A percentile compares a stretch with the other conserved stretches of the same genome.
Conservation (phyloP, 768 basidiomycete species). For the Pleurotus citrinopileatus region DNA sequence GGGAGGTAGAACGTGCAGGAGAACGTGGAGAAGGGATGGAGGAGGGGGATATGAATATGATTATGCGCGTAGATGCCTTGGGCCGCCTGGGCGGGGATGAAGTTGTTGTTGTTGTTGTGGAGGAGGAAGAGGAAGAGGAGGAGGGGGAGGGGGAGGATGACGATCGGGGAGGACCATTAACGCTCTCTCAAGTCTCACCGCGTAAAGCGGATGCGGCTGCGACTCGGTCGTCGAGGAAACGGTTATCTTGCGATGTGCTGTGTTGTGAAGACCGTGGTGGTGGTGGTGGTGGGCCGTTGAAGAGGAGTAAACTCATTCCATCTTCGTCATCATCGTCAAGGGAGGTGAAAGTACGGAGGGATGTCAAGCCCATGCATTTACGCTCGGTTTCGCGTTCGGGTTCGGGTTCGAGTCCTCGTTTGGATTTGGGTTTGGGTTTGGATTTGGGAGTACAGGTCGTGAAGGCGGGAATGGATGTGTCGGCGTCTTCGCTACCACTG, state of each 20-base stretch:
- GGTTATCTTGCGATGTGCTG: neutral
- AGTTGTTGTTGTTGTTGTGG: conserved; percentile 11
- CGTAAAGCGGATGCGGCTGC: conserved; percentile 17
- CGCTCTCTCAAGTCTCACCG: conserved; percentile 53
- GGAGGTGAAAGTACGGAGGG: no score
- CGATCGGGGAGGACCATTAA: conserved; percentile 26
- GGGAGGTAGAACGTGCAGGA: neutral
- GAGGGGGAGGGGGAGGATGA: conserved; percentile 8
- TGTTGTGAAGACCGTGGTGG: neutral
- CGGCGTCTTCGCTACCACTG: no score
- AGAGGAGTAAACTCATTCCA: no score
- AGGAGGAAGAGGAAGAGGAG: conserved; percentile 8
- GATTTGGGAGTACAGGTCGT: no score
- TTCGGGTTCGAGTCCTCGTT: no score
- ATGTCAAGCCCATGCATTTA: no score
- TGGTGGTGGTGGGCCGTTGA: neutral
- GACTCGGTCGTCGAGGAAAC: neutral
- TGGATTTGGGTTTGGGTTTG: no score
- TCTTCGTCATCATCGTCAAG: no score
- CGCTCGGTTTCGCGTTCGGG: no score
- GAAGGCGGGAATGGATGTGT: no score
- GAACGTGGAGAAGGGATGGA: no score
- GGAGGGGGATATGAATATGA: no score
- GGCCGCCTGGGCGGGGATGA: neutral
- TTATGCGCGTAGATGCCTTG: neutral